Base-by-base conservation (phyloP, 495 filamentous ascomycete species). In the Margaritispora aquatica region DNA sequence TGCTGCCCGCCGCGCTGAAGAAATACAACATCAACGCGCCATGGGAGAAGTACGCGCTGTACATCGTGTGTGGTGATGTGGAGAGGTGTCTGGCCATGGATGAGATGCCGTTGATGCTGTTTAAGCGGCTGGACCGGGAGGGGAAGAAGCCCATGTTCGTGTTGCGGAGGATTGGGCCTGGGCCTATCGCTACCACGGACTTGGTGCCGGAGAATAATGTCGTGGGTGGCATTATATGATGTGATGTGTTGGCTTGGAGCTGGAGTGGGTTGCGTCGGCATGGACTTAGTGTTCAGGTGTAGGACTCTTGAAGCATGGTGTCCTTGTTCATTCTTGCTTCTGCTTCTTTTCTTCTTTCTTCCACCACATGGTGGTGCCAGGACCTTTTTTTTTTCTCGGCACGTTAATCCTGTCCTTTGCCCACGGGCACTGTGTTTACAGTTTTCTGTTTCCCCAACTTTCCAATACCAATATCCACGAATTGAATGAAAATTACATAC, bases 91-190 rank as follows among this genome's bases (percentile, higher is more conserved):
- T 97, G 17, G 90, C 85, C 0, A 69, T 95, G 51, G 85, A 96
- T 47, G 94, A 97, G 73, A 89, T 90, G 66, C 93, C 93, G 19
- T 77, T 97, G 44, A 88, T 94, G 58, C 75, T 97, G 57, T 97
- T 97, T 77, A 97, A 97, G 75, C 90, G 96, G 64, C 76, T 97
- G 49, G 90, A 96, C 69, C 88, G 86, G 64, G 90, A 96, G 74
- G 94, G 94, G 9, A 84, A 89, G 70, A 97, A 97, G 69, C 93
- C 93, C 29, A 96, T 97, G 92, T 97, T 97, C 69, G 97, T 97
- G 93, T 72, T 97, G 48, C 77, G 92, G 51, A 88, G 88, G 71
- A 80, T 75, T 19, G 79, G 75, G 46, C 72, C 58, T 21, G 51
- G 8, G 47, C 20, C 44, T n/a, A 5, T 24, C 20, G 5, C 47